phyloP scores from a whole-genome alignment of 2,329 filamentous ascomycete genomes.

The Fulvia fulva region DNA sequence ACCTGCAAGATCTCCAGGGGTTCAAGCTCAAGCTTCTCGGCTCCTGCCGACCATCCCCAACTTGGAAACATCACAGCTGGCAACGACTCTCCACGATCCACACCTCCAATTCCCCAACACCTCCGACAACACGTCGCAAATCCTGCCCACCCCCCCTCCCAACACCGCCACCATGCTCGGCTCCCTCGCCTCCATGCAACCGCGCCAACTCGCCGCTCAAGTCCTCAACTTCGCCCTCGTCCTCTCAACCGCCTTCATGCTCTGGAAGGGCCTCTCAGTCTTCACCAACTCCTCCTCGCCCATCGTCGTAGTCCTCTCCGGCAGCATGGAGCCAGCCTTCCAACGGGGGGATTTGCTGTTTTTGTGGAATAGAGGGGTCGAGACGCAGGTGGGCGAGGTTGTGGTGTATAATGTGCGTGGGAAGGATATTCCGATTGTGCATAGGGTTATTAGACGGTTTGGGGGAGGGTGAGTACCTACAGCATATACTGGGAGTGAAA shows the following conservation, averaged over 20 bases:
- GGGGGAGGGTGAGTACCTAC: slow-evolving; percentile 50
- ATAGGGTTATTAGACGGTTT: slow-evolving; percentile 75
- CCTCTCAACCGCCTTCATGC: slow-evolving; percentile 88
- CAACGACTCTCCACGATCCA: neutral
- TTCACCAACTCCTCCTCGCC: slow-evolving; percentile 62
- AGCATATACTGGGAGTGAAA: neutral
- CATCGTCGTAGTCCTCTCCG: slow-evolving; percentile 78
- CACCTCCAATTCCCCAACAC: neutral
- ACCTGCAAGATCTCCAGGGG: neutral
- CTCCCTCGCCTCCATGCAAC: slow-evolving; percentile 61
- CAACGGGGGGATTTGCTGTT: slow-evolving; percentile 73
- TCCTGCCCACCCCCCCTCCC: too few species aligned
- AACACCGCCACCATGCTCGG: slow-evolving; percentile 57
- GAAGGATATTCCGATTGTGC: slow-evolving; percentile 97
- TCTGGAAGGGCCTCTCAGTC: slow-evolving; percentile 81
- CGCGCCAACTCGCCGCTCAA: slow-evolving; percentile 76
- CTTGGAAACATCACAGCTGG: neutral
- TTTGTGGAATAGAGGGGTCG: slow-evolving; percentile 65
- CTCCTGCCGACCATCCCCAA: neutral
- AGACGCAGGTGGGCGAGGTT: slow-evolving; percentile 67
- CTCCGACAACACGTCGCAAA: too few species aligned
- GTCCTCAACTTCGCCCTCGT: slow-evolving; percentile 88
- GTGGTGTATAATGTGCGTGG: slow-evolving; percentile 81
- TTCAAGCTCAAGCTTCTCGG: neutral
- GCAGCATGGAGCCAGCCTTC: slow-evolving; percentile 81